These are phyloP conservation scores for Emericellopsis terricola DNA, from an alignment of 495 filamentous ascomycete species.

Conservation along the genomic window DNA sequence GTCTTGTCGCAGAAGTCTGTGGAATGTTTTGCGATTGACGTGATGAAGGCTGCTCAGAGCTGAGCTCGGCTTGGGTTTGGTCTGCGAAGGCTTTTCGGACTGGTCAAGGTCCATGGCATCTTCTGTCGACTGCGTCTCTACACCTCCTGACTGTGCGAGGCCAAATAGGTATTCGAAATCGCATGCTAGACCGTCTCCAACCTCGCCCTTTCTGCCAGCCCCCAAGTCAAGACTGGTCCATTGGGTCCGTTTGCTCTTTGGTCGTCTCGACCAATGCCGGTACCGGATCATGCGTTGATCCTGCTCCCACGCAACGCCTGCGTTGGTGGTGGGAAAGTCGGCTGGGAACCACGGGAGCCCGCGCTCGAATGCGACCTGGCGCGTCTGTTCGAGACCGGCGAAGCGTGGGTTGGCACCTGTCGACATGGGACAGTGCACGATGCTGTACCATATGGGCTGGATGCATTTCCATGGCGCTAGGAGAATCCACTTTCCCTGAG, in stretches of 20 bases:
- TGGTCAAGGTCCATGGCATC: conserved; percentile 10
- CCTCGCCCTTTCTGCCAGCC: conserved; percentile 57
- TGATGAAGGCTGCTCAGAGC: too few species aligned
- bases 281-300: conserved; percentile 42
- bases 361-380: conserved; percentile 73
- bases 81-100: conserved; percentile 3
- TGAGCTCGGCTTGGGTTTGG: too few species aligned
- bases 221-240: conserved; percentile 65
- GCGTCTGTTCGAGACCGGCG: conserved; percentile 61
- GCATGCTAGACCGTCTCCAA: conserved; percentile 71
- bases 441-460: conserved; percentile 62
- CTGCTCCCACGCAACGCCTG: conserved; percentile 62
- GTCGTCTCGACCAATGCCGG: conserved; percentile 56
- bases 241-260: conserved; percentile 63
- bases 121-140: conserved; percentile 3
- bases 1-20: conserved; percentile 4
- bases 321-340: conserved; percentile 68
- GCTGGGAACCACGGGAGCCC: conserved; percentile 70
- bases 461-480: conserved; percentile 89
- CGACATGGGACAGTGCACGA: conserved; percentile 75
- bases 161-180: conserved; percentile 58
- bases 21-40: conserved; percentile 15
- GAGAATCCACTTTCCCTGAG: conserved; percentile 63
- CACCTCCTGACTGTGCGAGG: conserved; percentile 9
- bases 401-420: conserved; percentile 64